Conservation (phyloP, 2,329 filamentous ascomycete genomes). For the Colletotrichum scovillei region DNA sequence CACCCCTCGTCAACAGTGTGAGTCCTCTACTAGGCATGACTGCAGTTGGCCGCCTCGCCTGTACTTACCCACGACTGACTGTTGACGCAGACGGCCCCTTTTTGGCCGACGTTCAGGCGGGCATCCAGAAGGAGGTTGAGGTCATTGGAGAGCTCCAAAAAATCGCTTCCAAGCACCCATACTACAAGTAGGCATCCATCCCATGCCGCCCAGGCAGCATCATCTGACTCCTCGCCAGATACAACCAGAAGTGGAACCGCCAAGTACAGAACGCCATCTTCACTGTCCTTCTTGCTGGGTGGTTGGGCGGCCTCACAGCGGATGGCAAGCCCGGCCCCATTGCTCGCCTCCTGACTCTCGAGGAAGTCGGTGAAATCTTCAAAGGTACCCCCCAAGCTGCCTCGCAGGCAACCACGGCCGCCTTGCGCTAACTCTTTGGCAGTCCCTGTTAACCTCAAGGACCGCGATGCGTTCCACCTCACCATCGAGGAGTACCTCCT, state of each 20-base stretch:
- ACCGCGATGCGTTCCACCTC: constrained; percentile 90
- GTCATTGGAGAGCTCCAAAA: constrained; percentile 77
- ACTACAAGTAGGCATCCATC: constrained; percentile 80
- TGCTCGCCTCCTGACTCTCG: constrained; percentile 83
- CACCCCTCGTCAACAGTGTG: constrained; percentile 73
- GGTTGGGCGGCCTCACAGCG: constrained; percentile 78
- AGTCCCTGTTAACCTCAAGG: constrained; percentile 94
- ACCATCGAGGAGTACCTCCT: constrained; percentile 98
- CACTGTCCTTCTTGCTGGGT: constrained; percentile 70
- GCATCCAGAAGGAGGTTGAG: constrained; percentile 77
- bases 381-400: constrained; percentile 62
- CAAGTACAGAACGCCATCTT: constrained; percentile 83
- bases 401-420: neutral
- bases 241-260: constrained; percentile 88
- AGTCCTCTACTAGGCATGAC: constrained; percentile 37
- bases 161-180: constrained; percentile 86
- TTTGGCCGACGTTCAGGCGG: constrained; percentile 76
- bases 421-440: neutral
- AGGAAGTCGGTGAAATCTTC: constrained; percentile 84
- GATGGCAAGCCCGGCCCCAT: constrained; percentile 64
- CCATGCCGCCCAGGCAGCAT: neutral
- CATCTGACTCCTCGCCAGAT: constrained; percentile 53
- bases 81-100: constrained; percentile 74
- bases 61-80: constrained; percentile 57
- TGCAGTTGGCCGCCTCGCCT: neutral